A percentile compares a stretch with the other conserved stretches of the same genome.
phyloP scores from a whole-genome alignment of 306 rosid genomes.

The Canavalia ensiformis region DNA sequence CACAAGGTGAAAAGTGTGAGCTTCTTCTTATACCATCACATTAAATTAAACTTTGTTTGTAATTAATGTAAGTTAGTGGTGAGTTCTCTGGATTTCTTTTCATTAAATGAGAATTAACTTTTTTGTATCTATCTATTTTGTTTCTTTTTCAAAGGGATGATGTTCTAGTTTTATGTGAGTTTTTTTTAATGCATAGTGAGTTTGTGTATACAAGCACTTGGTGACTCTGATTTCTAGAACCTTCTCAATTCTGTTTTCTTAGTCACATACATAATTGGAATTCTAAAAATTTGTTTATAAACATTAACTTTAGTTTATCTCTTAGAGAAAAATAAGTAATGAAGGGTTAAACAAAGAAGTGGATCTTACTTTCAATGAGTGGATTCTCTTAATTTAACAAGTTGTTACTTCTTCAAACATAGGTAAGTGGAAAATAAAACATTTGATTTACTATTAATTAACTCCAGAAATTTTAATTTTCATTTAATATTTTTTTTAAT shows the following conservation, averaged over 20 bases:
- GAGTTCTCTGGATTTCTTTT: slow-evolving; percentile 20
- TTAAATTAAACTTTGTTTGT: slow-evolving; percentile 36
- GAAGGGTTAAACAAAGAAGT: background rate
- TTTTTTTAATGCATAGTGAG: background rate
- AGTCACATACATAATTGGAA: background rate
- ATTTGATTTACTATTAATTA: no score
- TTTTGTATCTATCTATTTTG: background rate
- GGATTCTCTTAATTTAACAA: no score
- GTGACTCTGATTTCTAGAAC: background rate
- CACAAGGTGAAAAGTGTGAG: slow-evolving; percentile 44
- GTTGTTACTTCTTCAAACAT: no score
- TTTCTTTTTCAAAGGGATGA: background rate
- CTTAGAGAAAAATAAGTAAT: background rate
- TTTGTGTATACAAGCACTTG: slow-evolving; percentile 1
- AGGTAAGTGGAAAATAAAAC: background rate
- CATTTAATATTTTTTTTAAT: background rate
- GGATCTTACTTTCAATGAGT: background rate
- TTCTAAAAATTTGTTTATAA: background rate
- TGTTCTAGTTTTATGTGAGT: background rate
- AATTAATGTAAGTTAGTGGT: slow-evolving; percentile 43
- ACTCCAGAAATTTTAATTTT: background rate
- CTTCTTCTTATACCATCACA: background rate
- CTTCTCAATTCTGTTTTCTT: background rate
- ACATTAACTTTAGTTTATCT: background rate
- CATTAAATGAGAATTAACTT: slow-evolving; percentile 34